phyloP scores from a whole-genome alignment of 148 eudicot genomes.

The Persicaria maculosa region DNA sequence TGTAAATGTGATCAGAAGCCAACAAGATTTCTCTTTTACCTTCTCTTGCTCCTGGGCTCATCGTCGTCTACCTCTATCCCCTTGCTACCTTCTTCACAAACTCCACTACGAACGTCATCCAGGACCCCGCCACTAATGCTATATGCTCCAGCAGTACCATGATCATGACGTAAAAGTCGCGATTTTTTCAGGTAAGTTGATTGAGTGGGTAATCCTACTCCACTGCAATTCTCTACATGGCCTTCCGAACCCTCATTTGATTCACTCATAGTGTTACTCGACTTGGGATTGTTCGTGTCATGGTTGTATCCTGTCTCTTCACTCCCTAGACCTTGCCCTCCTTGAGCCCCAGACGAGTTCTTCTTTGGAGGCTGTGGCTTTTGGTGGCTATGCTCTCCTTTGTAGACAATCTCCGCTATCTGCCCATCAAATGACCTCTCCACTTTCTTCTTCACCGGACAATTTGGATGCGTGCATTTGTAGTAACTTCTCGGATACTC shows the following conservation, averaged over 20 bases:
- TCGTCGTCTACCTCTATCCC: conserved; percentile 32
- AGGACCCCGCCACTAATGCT: too few species aligned
- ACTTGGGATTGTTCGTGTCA: conserved; percentile 17
- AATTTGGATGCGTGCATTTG: conserved; percentile 74
- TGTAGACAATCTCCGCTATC: conserved; percentile 83
- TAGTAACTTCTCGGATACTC: conserved; percentile 90
- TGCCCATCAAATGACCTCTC: conserved; percentile 69
- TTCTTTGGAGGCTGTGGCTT: conserved; percentile 55
- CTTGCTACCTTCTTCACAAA: conserved; percentile 30
- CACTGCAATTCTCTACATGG: conserved; percentile 22
- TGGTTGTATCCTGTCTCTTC: conserved; percentile 8
- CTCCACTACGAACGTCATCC: too few species aligned
- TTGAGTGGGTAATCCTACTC: conserved; percentile 17
- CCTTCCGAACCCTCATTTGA: conserved; percentile 27
- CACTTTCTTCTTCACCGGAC: conserved; percentile 73
- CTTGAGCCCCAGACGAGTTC: conserved; percentile 10
- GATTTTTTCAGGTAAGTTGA: conserved; percentile 9
- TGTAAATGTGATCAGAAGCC: background rate
- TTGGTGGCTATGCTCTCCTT: conserved; percentile 82
- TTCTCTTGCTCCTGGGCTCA: conserved; percentile 60
- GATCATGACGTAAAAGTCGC: conserved; percentile 16
- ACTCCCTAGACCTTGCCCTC: background rate
- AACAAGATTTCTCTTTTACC: conserved; percentile 71
- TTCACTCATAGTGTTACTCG: conserved; percentile 18
- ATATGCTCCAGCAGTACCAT: conserved; percentile 2